A percentile compares a stretch with the other conserved stretches of the same genome.
These are phyloP conservation scores for Hypoxylon rubiginosum DNA, from an alignment of 2,329 filamentous ascomycete genomes.

Conservation along the genomic window DNA sequence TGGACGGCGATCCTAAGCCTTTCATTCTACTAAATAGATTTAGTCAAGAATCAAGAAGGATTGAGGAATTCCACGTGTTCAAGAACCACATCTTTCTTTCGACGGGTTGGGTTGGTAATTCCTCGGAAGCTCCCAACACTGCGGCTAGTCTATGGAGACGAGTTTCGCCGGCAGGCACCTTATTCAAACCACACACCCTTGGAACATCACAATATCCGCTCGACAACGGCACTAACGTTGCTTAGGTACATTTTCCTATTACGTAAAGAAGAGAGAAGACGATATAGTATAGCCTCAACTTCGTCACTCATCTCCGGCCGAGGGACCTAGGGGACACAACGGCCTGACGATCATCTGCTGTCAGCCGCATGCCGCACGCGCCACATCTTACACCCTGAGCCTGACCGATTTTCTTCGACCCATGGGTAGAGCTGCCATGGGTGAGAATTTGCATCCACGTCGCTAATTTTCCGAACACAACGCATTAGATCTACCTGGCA, in stretches of 20 bases:
- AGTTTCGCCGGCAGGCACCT: conserved; percentile 17
- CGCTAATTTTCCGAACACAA: conserved; percentile 15
- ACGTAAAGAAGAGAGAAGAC: conserved; percentile 28
- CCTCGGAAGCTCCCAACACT: conserved; percentile 8
- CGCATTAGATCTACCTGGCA: conserved; percentile 4
- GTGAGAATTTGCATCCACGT: conserved; percentile 17
- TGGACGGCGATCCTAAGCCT: conserved; percentile 4
- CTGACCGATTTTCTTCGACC: conserved; percentile 16
- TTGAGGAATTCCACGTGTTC: conserved; percentile 18
- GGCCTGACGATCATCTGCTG: conserved; percentile 26
- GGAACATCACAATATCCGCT: conserved; percentile 10
- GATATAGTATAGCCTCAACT: conserved; percentile 1
- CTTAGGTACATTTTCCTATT: conserved; percentile 26
- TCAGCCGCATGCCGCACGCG: conserved; percentile 28
- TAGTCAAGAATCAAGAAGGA: conserved; percentile 20
- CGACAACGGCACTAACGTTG: background rate
- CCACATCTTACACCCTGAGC: conserved; percentile 22
- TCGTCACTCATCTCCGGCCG: conserved; percentile 10
- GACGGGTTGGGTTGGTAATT: conserved; percentile 8
- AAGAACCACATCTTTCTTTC: conserved; percentile 16
- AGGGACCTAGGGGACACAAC: conserved; percentile 5
- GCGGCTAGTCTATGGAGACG: conserved; percentile 10
- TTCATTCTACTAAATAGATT: conserved; percentile 13
- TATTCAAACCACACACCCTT: conserved; percentile 18
- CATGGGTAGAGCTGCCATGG: conserved; percentile 10